phyloP scores from a whole-genome alignment of 352 stramenopile genomes.

The Phytophthora sp. region DNA sequence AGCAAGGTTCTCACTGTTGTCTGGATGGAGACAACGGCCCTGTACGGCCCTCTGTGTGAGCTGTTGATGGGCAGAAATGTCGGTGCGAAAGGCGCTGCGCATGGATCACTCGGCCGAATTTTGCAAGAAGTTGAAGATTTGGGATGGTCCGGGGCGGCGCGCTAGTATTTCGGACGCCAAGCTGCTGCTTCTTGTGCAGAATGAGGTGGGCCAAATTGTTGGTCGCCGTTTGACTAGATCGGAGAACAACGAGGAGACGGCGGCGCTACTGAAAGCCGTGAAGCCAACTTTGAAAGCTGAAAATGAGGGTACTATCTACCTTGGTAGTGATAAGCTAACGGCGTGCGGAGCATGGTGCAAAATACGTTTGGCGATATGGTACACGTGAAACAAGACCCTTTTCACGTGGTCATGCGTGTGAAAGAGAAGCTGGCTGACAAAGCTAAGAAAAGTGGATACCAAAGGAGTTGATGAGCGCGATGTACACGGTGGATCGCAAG shows the following conservation, averaged over 20 bases:
- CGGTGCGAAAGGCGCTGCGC: background rate
- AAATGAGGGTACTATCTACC: background rate
- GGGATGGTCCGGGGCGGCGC: background rate
- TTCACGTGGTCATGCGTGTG: background rate
- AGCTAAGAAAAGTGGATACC: background rate
- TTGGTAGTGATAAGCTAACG: background rate
- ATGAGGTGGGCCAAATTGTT: constrained; percentile 16
- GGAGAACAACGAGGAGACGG: constrained; percentile 9
- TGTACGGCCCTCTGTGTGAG: background rate
- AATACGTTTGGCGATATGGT: background rate
- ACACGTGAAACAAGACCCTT: background rate
- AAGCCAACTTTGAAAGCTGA: constrained; percentile 3
- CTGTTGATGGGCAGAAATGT: background rate
- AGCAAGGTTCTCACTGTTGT: background rate
- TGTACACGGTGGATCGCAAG: background rate
- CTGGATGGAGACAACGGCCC: background rate
- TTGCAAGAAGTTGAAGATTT: constrained; percentile 4
- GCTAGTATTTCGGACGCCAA: constrained; percentile 4
- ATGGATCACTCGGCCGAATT: constrained; percentile 11
- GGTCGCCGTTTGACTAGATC: background rate
- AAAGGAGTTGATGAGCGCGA: background rate
- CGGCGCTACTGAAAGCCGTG: background rate
- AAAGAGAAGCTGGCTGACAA: background rate
- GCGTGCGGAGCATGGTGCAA: background rate
- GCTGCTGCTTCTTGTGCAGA: constrained; percentile 5